A percentile compares a stretch with the other conserved stretches of the same genome.
Evolutionary conservation across 441 rosid genomes (phyloP).

Genomic region (Kokia cookei): DNA sequence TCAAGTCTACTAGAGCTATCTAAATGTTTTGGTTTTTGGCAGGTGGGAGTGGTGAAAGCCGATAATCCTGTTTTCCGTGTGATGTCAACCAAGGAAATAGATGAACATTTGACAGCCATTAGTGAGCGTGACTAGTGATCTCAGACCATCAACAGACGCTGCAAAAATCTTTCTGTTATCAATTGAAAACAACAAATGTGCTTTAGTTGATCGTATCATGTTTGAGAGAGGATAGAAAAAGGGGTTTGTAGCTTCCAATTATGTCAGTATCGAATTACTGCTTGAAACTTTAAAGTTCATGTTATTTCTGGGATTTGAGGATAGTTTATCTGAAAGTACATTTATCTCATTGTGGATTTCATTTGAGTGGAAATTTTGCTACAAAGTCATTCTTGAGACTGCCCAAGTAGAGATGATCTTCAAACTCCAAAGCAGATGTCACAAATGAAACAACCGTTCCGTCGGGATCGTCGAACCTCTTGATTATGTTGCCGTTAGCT

Average conservation of each 20-base stretch:
- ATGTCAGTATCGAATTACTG: neutral
- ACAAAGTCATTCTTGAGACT: neutral
- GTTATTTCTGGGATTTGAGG: neutral
- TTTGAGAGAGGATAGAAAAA: neutral
- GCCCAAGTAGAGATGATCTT: neutral
- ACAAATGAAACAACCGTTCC: slow-evolving; percentile 33
- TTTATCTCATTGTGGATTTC: neutral
- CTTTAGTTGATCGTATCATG: slow-evolving; percentile 2
- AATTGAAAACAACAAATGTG: neutral
- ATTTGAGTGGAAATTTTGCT: neutral
- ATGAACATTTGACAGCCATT: slow-evolving; percentile 89
- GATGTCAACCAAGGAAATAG: slow-evolving; percentile 79
- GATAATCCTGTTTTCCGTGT: slow-evolving; percentile 63
- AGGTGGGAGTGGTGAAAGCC: slow-evolving; percentile 93
- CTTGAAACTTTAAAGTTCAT: neutral
- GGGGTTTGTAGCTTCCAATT: neutral
- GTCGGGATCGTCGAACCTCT: slow-evolving; percentile 35
- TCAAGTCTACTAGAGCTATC: neutral
- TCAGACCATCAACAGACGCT: neutral
- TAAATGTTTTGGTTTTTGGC: slow-evolving; percentile 5
- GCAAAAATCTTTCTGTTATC: neutral
- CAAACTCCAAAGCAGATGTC: neutral
- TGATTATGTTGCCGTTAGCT: slow-evolving; percentile 28
- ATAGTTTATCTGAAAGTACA: no score
- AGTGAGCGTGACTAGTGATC: slow-evolving; percentile 73